Percentiles rank a stretch among this genome's conserved stretches.
Conservation (phyloP, 202 grass and related monocot species). For the Miscanthus sacchariflorus region DNA sequence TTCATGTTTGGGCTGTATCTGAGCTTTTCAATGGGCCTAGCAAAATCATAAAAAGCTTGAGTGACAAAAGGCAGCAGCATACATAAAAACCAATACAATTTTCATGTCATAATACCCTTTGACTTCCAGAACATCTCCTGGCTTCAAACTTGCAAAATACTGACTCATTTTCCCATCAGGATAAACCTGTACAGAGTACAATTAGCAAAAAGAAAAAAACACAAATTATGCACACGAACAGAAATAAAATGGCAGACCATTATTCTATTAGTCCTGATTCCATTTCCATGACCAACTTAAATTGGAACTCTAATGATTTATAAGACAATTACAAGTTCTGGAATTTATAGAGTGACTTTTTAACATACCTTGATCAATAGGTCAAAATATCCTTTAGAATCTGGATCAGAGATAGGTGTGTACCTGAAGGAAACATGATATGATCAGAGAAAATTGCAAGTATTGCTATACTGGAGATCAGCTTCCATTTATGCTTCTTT, state of each 20-base stretch:
- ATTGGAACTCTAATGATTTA: not conserved
- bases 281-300: slow-evolving; percentile 25
- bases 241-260: slow-evolving; percentile 36
- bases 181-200: slow-evolving; percentile 71
- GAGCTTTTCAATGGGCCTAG: slow-evolving; percentile 96
- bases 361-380: slow-evolving; percentile 87
- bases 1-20: slow-evolving; percentile 99
- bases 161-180: slow-evolving; percentile 98
- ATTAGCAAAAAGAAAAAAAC: slow-evolving; percentile 5
- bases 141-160: slow-evolving; percentile 86
- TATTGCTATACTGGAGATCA: slow-evolving; percentile 24
- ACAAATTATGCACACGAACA: not conserved
- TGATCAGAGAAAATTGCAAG: slow-evolving; percentile 28
- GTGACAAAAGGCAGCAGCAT: slow-evolving; percentile 31
- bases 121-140: slow-evolving; percentile 94
- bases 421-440: slow-evolving; percentile 69
- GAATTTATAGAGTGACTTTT: slow-evolving; percentile 15
- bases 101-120: slow-evolving; percentile 78
- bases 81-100: not conserved
- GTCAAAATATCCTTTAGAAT: slow-evolving; percentile 95
- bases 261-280: slow-evolving; percentile 19
- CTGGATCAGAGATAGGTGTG: slow-evolving; percentile 86
- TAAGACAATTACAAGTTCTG: slow-evolving; percentile 14
- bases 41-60: slow-evolving; percentile 44
- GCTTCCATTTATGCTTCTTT: not conserved